Conservation (phyloP, 2,329 filamentous ascomycete species). For the Alternaria novae-zelandiae region DNA sequence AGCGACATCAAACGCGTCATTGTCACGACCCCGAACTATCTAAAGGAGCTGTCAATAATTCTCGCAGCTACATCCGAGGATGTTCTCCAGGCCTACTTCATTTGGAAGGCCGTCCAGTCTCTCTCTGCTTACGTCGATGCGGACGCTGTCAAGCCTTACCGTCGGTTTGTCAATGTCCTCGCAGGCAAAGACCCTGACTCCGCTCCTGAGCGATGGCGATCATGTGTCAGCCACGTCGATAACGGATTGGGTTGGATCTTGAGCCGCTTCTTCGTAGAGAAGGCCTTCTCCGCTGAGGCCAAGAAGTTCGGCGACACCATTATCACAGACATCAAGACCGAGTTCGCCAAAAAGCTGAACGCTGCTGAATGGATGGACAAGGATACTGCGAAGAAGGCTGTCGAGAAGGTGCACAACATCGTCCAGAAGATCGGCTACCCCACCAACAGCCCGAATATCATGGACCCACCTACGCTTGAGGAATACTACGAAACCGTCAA, state of each 20-base stretch:
- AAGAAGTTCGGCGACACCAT: constrained; percentile 72
- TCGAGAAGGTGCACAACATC: constrained; percentile 71
- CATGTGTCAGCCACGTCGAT: constrained; percentile 66
- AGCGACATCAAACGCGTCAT: constrained; percentile 63
- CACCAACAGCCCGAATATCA: constrained; percentile 65
- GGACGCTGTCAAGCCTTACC: constrained; percentile 65
- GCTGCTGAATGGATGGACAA: constrained; percentile 69
- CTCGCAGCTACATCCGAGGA: constrained; percentile 61
- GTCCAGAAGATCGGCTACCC: constrained; percentile 73
- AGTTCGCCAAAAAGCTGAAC: constrained; percentile 67
- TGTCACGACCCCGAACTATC: constrained; percentile 65
- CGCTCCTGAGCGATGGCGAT: constrained; percentile 69
- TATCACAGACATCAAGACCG: constrained; percentile 72
- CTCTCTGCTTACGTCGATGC: constrained; percentile 64
- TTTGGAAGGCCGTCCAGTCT: constrained; percentile 67
- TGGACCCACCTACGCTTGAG: constrained; percentile 62
- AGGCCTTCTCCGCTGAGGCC: constrained; percentile 69
- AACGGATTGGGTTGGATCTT: constrained; percentile 69
- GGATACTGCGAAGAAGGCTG: constrained; percentile 64
- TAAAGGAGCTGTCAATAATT: constrained; percentile 64
- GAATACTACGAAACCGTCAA: constrained; percentile 64
- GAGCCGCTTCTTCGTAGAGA: constrained; percentile 73
- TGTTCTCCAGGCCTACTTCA: constrained; percentile 66
- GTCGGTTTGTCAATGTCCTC: constrained; percentile 65
- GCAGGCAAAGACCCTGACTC: constrained; percentile 68